Percentiles rank a stretch among this genome's conserved stretches.
Evolutionary conservation across 352 stramenopile species (phyloP).

Genomic region (Phytopythium vexans): DNA sequence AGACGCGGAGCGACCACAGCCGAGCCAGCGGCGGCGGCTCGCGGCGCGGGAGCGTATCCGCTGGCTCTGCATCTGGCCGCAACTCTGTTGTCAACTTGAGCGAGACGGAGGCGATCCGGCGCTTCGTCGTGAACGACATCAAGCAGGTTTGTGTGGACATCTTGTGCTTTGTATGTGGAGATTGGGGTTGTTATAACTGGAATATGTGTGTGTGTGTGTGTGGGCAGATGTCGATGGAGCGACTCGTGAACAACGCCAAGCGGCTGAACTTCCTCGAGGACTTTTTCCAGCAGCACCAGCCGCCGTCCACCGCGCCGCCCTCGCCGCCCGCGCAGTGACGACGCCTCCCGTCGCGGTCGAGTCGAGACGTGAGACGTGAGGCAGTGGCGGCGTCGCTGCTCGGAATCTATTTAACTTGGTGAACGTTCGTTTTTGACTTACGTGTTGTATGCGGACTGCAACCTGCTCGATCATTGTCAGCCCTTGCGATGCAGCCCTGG

Average conservation of each 20-base stretch:
- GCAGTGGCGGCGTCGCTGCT: background rate
- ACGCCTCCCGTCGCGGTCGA: background rate
- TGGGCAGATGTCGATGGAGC: slow-evolving; percentile 73
- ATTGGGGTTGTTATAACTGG: background rate
- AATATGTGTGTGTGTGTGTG: slow-evolving; percentile 8
- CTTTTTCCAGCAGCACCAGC: slow-evolving; percentile 35
- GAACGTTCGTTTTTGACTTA: no score
- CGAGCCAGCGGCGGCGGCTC: background rate
- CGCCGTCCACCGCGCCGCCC: slow-evolving; percentile 8
- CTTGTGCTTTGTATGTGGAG: background rate
- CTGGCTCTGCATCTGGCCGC: background rate
- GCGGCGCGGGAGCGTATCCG: no score
- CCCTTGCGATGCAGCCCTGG: no score
- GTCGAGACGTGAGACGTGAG: background rate
- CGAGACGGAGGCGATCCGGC: slow-evolving; percentile 62
- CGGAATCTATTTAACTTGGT: no score
- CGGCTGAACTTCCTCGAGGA: slow-evolving; percentile 72
- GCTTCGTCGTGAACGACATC: slow-evolving; percentile 60
- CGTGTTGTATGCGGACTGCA: no score
- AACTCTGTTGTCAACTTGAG: slow-evolving; percentile 38
- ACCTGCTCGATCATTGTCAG: slow-evolving; percentile 3
- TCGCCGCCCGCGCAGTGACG: slow-evolving; percentile 9
- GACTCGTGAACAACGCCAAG: slow-evolving; percentile 71
- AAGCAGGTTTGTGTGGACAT: slow-evolving; percentile 41
- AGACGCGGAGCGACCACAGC: background rate